These are phyloP conservation scores for Metschnikowia baotianmanensis DNA, from an alignment of 805 yeast genomes.

Conservation along the genomic window DNA sequence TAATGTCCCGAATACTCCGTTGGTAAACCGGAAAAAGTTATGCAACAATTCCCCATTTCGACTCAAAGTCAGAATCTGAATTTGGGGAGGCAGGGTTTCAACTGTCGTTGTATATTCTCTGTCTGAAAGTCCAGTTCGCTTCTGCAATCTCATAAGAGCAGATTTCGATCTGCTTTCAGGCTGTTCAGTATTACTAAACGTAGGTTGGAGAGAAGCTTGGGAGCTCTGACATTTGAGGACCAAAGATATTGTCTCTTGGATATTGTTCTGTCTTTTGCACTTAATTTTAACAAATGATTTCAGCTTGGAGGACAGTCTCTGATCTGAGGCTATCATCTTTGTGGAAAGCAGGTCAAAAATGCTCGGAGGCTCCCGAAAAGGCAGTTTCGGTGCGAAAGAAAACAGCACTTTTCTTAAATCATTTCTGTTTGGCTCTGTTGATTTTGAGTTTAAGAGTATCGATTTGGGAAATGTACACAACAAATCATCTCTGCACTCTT, in stretches of 20 bases:
- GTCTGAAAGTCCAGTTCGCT: background rate
- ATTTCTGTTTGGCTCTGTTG: background rate
- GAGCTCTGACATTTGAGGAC: too few relatives aligned
- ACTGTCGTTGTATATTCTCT: background rate
- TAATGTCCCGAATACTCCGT: background rate
- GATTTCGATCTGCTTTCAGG: too few relatives aligned
- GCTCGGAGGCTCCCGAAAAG: too few relatives aligned
- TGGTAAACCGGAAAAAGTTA: conserved; percentile 3
- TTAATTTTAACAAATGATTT: too few relatives aligned
- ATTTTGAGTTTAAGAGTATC: background rate
- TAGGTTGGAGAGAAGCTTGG: too few relatives aligned
- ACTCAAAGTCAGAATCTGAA: conserved; percentile 3
- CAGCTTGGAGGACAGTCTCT: too few relatives aligned
- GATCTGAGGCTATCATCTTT: too few relatives aligned
- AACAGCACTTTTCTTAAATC: conserved; percentile 1
- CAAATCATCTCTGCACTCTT: background rate
- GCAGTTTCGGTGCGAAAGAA: background rate
- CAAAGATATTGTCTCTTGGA: too few relatives aligned
- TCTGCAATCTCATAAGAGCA: background rate
- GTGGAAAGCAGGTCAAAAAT: too few relatives aligned
- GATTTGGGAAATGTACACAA: conserved; percentile 1
- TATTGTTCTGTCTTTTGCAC: too few relatives aligned
- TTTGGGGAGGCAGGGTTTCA: background rate
- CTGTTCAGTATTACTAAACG: too few relatives aligned
- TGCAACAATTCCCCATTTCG: background rate